phyloP scores from a whole-genome alignment of 768 basidiomycete genomes.

The Agaricus subrufescens region DNA sequence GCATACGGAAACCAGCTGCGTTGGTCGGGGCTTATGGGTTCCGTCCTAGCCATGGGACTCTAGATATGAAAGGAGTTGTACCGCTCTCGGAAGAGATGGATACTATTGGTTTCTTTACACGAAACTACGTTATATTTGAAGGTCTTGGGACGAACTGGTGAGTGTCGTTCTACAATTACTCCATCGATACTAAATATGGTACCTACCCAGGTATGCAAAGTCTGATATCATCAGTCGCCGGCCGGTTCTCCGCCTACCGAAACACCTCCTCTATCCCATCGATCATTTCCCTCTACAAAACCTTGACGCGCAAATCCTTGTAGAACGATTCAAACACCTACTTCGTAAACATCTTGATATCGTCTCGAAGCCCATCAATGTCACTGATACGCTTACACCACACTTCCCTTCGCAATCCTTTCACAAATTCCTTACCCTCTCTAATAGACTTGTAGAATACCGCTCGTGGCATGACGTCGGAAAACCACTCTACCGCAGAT shows the following conservation, averaged over 20 bases:
- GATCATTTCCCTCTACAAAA: slow-evolving; percentile 31
- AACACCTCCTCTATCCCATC: slow-evolving; percentile 26
- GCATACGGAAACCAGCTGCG: slow-evolving; percentile 35
- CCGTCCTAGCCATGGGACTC: slow-evolving; percentile 27
- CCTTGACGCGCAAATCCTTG: slow-evolving; percentile 25
- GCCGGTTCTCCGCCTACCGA: slow-evolving; percentile 22
- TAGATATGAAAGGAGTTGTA: slow-evolving; percentile 28
- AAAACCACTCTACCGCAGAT: slow-evolving; percentile 23
- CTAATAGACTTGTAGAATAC: slow-evolving; percentile 31
- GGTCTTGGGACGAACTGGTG: slow-evolving; percentile 25
- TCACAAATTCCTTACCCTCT: slow-evolving; percentile 21
- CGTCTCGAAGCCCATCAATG: slow-evolving; percentile 20
- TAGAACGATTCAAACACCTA: slow-evolving; percentile 21
- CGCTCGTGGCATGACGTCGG: slow-evolving; percentile 30
- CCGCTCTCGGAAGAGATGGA: slow-evolving; percentile 36
- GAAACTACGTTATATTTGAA: slow-evolving; percentile 26
- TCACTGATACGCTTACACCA: slow-evolving; percentile 23
- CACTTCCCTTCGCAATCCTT: slow-evolving; percentile 26
- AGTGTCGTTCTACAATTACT: slow-evolving; percentile 5
- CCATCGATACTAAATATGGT: background rate
- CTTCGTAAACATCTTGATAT: slow-evolving; percentile 24
- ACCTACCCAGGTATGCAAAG: slow-evolving; percentile 23
- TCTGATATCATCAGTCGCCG: slow-evolving; percentile 22
- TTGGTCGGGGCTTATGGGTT: slow-evolving; percentile 33
- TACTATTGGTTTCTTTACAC: slow-evolving; percentile 31